Percentiles rank a stretch among this genome's conserved stretches.
Conservation (phyloP, 2,329 filamentous ascomycete species). For the Calonectria henricotiae region DNA sequence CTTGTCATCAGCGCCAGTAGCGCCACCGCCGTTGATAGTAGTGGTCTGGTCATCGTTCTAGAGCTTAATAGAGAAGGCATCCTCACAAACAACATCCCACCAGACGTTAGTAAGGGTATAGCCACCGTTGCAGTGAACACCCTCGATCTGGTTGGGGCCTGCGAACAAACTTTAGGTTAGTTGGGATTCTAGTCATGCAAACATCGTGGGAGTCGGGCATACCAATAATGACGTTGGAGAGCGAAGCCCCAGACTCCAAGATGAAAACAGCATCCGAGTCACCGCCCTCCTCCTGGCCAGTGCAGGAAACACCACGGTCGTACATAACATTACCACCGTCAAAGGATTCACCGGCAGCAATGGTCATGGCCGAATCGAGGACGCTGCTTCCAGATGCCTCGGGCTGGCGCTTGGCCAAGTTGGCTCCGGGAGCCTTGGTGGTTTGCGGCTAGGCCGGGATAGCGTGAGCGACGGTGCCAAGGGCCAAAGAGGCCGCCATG, state of each 20-base stretch:
- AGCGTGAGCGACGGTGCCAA: conserved; percentile 44
- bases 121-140: conserved; percentile 64
- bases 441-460: conserved; percentile 46
- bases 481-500: conserved; percentile 48
- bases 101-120: conserved; percentile 65
- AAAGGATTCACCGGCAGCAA: conserved; percentile 51
- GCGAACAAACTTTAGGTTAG: neutral
- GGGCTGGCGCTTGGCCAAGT: conserved; percentile 45
- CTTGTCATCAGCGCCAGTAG: conserved; percentile 25
- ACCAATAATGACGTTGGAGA: conserved; percentile 66
- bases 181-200: neutral
- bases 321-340: conserved; percentile 53
- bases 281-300: conserved; percentile 51
- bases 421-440: conserved; percentile 41
- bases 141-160: conserved; percentile 61
- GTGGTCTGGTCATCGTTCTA: conserved; percentile 58
- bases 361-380: conserved; percentile 50
- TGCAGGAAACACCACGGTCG: conserved; percentile 52
- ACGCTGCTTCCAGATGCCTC: conserved; percentile 46
- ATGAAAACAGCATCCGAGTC: conserved; percentile 63
- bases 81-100: conserved; percentile 67
- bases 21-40: conserved; percentile 30
- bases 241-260: conserved; percentile 60
- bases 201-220: neutral
- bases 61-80: conserved; percentile 56